Evolutionary conservation across 768 basidiomycete genomes (phyloP).

Genomic region (Amanita exitialis): DNA sequence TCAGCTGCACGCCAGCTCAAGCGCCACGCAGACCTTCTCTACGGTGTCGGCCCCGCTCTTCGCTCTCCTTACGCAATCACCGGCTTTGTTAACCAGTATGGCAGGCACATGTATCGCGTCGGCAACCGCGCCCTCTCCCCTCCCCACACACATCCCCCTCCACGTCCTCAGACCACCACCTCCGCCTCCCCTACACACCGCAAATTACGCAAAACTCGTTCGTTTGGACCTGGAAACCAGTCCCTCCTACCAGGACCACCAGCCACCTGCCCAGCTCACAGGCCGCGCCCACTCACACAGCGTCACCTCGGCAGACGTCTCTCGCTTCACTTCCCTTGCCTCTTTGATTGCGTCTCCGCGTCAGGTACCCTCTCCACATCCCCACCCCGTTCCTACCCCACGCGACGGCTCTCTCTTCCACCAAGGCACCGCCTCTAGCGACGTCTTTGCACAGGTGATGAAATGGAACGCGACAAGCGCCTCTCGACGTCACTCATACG

Average conservation of each 20-base stretch:
- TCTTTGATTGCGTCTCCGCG: too few species aligned
- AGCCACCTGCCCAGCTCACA: constrained; percentile 7
- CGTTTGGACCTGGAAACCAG: constrained; percentile 32
- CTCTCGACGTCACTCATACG: neutral
- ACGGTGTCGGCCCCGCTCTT: constrained; percentile 55
- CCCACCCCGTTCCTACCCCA: neutral
- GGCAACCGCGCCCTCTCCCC: constrained; percentile 55
- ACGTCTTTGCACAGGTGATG: constrained; percentile 6
- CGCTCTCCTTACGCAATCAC: constrained; percentile 78
- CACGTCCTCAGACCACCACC: constrained; percentile 18
- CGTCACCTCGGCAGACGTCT: constrained; percentile 62
- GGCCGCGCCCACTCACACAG: constrained; percentile 72
- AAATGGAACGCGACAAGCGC: neutral
- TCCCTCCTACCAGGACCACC: constrained; percentile 5
- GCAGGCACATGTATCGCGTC: constrained; percentile 67
- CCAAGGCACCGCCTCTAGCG: neutral
- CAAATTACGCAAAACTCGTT: constrained; percentile 64
- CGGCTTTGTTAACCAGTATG: constrained; percentile 75
- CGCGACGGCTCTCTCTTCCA: too few species aligned
- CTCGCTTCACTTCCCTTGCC: constrained; percentile 25
- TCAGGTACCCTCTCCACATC: too few species aligned
- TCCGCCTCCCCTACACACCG: constrained; percentile 24
- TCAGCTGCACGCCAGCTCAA: constrained; percentile 71
- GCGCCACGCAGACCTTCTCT: constrained; percentile 57
- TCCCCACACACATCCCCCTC: constrained; percentile 33